Conservation (phyloP, 2,329 filamentous ascomycete species). For the Fusarium albidum region DNA sequence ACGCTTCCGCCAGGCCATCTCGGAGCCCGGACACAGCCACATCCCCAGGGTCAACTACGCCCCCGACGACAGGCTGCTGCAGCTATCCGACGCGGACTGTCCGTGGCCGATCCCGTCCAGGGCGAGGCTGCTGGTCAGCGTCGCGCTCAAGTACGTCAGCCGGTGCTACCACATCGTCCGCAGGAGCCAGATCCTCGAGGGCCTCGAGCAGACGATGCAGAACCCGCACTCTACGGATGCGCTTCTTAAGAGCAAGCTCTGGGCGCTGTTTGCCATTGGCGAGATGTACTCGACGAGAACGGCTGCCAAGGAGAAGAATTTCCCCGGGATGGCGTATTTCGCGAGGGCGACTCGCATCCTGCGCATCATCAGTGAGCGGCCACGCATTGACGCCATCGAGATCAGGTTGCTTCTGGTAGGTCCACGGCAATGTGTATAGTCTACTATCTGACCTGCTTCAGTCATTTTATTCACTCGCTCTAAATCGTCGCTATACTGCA, state of each 20-base stretch:
- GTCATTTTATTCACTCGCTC: conserved; percentile 53
- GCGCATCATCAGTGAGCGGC: conserved; percentile 51
- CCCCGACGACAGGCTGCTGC: conserved; percentile 40
- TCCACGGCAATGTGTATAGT: fast-evolving
- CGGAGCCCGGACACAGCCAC: conserved; percentile 42
- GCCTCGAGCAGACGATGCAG: conserved; percentile 48
- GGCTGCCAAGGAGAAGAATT: conserved; percentile 44
- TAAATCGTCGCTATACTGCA: conserved; percentile 55
- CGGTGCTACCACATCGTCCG: conserved; percentile 53
- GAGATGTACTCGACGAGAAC: conserved; percentile 54
- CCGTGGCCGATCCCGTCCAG: conserved; percentile 50
- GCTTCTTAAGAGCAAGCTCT: conserved; percentile 50
- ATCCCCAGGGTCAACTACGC: conserved; percentile 47
- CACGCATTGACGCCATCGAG: conserved; percentile 53
- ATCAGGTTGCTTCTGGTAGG: conserved; percentile 53
- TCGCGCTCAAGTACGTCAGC: conserved; percentile 51
- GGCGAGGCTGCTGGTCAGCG: conserved; percentile 43
- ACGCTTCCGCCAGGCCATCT: conserved; percentile 46
- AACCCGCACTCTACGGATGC: conserved; percentile 45
- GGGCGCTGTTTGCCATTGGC: conserved; percentile 55
- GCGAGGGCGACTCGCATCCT: conserved; percentile 50
- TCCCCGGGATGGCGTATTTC: conserved; percentile 56
- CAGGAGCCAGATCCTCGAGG: conserved; percentile 47
- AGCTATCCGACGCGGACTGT: conserved; percentile 42
- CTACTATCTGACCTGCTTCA: conserved; percentile 15